Conservation (phyloP, 2,329 filamentous ascomycete genomes). For the Epicoccum sorghinum region DNA sequence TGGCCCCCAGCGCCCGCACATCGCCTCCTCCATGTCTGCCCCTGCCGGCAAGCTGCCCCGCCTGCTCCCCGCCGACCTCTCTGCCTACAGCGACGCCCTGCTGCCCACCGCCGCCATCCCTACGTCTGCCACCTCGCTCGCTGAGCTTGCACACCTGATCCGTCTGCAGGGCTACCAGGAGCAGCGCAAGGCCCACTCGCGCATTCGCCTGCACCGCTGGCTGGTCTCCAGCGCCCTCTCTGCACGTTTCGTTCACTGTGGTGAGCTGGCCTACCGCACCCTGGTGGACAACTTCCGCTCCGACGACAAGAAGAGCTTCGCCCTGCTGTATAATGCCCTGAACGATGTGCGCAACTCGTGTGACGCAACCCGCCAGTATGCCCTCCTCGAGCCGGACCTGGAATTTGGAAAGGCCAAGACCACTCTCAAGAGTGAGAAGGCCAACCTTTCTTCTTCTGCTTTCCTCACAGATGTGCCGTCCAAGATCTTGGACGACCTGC, state of each 20-base stretch:
- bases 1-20: constrained; percentile 34
- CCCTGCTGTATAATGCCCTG: constrained; percentile 75
- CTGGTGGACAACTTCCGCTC: constrained; percentile 78
- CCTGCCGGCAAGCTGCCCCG: constrained; percentile 55
- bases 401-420: constrained; percentile 56
- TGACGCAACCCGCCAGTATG: constrained; percentile 73
- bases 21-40: constrained; percentile 53
- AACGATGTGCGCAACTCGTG: constrained; percentile 80
- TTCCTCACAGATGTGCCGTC: constrained; percentile 73
- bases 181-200: constrained; percentile 75
- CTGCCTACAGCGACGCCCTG: constrained; percentile 68
- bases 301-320: constrained; percentile 80
- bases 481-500: constrained; percentile 74
- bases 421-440: constrained; percentile 50
- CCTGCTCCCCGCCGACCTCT: constrained; percentile 69
- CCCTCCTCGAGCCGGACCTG: constrained; percentile 74
- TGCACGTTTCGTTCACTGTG: constrained; percentile 74
- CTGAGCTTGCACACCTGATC: constrained; percentile 79
- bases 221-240: constrained; percentile 77
- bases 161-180: constrained; percentile 81
- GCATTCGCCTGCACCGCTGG: constrained; percentile 74
- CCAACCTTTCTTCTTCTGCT: constrained; percentile 49
- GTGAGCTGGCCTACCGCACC: constrained; percentile 75
- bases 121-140: constrained; percentile 70
- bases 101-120: constrained; percentile 61